A percentile compares a stretch with the other conserved stretches of the same genome.
Conservation (phyloP, 2,329 filamentous ascomycete species). For the Didymella pomorum region DNA sequence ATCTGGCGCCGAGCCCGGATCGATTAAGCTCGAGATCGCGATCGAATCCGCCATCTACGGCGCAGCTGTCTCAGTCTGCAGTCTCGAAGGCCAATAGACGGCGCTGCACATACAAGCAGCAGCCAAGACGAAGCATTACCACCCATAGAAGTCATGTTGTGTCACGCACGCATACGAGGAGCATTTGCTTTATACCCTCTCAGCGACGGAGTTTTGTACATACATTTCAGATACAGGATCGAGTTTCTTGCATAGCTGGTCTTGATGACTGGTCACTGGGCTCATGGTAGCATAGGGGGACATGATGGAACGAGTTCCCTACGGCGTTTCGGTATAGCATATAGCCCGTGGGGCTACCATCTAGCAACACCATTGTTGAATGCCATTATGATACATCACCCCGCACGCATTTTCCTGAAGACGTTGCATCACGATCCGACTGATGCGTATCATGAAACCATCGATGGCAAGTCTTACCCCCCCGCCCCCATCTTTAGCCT, state of each 20-base stretch:
- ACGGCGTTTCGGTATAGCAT: conserved; percentile 16
- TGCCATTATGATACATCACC: neutral
- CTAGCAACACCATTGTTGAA: conserved; percentile 7
- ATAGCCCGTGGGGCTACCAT: conserved; percentile 4
- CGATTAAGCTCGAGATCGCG: conserved; percentile 71
- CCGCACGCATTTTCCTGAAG: too few species aligned
- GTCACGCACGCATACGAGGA: conserved; percentile 5
- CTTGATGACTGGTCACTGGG: conserved; percentile 7
- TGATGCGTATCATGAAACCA: neutral
- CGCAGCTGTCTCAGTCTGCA: conserved; percentile 70
- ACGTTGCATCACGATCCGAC: neutral
- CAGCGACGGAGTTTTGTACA: conserved; percentile 26
- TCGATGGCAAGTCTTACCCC: neutral
- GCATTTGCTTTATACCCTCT: conserved; percentile 23
- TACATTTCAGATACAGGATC: conserved; percentile 12
- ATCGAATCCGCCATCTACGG: conserved; percentile 78
- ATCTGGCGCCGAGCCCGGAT: conserved; percentile 51
- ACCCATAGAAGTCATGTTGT: conserved; percentile 4
- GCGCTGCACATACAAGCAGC: neutral
- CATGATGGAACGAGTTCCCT: conserved; percentile 23
- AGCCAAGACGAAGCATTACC: neutral
- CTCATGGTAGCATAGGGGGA: conserved; percentile 13
- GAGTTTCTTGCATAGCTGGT: conserved; percentile 12
- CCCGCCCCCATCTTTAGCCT: neutral
- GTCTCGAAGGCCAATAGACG: conserved; percentile 43